Conservation (phyloP, 805 yeast genomes). For the Torulaspora gathmanii region DNA sequence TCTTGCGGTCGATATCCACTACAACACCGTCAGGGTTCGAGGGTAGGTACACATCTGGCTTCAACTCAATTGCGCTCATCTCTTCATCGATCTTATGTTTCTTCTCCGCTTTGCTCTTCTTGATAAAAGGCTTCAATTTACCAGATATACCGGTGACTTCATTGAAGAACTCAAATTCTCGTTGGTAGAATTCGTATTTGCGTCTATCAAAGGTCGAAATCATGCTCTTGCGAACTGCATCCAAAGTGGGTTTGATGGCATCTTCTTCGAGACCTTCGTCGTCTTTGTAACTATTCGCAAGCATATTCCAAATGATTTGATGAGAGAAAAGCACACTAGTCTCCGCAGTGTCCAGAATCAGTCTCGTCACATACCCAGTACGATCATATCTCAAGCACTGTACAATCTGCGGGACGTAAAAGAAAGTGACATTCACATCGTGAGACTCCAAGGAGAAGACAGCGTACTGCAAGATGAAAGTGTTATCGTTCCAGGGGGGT, state of each 20-base stretch:
- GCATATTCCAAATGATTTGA: slow-evolving; percentile 96
- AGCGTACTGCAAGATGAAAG: slow-evolving; percentile 75
- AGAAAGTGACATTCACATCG: slow-evolving; percentile 83
- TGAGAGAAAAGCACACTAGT: slow-evolving; percentile 91
- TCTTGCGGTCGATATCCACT: slow-evolving; percentile 81
- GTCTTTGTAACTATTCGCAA: slow-evolving; percentile 86
- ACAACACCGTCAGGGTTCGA: slow-evolving; percentile 96
- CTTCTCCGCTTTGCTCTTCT: slow-evolving; percentile 92
- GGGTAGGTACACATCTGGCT: slow-evolving; percentile 86
- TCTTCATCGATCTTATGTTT: slow-evolving; percentile 94
- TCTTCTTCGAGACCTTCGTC: slow-evolving; percentile 83
- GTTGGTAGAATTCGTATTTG: slow-evolving; percentile 66
- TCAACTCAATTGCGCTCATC: slow-evolving; percentile 70
- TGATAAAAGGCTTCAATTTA: slow-evolving; percentile 88
- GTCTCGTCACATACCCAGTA: slow-evolving; percentile 80
- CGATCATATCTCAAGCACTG: slow-evolving; percentile 81
- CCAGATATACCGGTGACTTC: slow-evolving; percentile 94
- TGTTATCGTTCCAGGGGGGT: slow-evolving; percentile 64
- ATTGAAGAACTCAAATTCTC: slow-evolving; percentile 82
- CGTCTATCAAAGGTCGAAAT: slow-evolving; percentile 51
- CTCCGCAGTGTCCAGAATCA: slow-evolving; percentile 86
- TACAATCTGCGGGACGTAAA: slow-evolving; percentile 97
- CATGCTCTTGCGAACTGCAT: slow-evolving; percentile 64
- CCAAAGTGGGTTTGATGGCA: slow-evolving; percentile 75
- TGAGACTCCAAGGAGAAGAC: slow-evolving; percentile 85